Evolutionary conservation across 2,329 filamentous ascomycete genomes (phyloP), one percentile per base, ranked within the genome.

Genomic region (Penicillium sp.): DNA sequence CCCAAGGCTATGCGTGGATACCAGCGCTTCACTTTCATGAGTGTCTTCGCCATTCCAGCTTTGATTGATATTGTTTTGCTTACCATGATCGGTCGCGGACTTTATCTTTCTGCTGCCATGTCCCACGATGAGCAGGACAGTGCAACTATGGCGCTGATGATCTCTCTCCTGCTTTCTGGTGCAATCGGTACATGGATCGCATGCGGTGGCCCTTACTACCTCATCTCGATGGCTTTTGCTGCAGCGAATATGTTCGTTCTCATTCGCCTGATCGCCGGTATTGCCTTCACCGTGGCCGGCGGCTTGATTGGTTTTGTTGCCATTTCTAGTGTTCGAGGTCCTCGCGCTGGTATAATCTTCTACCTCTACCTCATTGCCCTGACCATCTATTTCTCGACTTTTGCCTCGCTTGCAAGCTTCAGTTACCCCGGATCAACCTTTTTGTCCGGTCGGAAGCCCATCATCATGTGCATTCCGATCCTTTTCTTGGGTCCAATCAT

Each of bases 131-230:
- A 78, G 28, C 73, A 78, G 50, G 70, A 77, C 27, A 77, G 75
- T 56, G 80, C 80, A 2, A 82, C 80, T 1, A 74, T 77, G 42
- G 81, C 79, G 1, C 64, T 84, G 34, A 77, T 84, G 71, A 77
- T 80, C 11, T 78, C 80, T 2, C 69, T 84, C 7, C 65, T 84
- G 11, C 68, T 84, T 19, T 81, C 80, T 7, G 80, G 81, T 34
- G 81, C 77, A 5, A 78, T 83, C 39, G 81, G 80, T 19, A 82
- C 80, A 6, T 84, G 80, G 80, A 81, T 84, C 34, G 80, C 80
- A 6, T 81, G 79, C 48, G 80, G 80, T 25, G 82, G 81, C 2
- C 80, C 79, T 28, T 85, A 83, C 63, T 85, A 84, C 55, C 73
- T 84, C 5, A 72, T 76, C 34, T 77, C 75, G 0, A 78, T 79